Evolutionary conservation across 352 stramenopile species (phyloP).

Genomic region (Phytophthora multivora): DNA sequence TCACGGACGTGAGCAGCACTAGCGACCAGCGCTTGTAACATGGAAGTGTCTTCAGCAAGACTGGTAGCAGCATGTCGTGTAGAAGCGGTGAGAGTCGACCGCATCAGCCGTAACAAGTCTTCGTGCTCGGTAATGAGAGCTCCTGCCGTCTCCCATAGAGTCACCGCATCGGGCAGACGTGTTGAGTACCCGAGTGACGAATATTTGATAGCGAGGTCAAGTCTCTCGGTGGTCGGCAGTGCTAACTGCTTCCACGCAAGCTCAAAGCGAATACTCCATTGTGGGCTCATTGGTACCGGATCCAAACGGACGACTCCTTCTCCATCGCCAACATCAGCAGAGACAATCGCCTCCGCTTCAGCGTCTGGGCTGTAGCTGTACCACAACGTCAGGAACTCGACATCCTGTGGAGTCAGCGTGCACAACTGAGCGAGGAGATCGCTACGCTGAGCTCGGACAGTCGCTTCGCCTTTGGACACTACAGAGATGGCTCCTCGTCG

Average conservation of each 20-base stretch:
- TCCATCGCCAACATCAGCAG: slow-evolving; percentile 11
- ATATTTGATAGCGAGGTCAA: slow-evolving; percentile 84
- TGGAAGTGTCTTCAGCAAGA: slow-evolving; percentile 38
- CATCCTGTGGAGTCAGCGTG: slow-evolving; percentile 52
- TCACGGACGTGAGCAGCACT: slow-evolving; percentile 47
- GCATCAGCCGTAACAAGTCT: slow-evolving; percentile 51
- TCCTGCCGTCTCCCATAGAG: slow-evolving; percentile 61
- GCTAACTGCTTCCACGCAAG: slow-evolving; percentile 68
- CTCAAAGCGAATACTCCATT: slow-evolving; percentile 70
- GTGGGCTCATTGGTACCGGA: slow-evolving; percentile 63
- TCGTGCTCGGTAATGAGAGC: slow-evolving; percentile 65
- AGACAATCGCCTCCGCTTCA: slow-evolving; percentile 28
- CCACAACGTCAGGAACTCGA: slow-evolving; percentile 73
- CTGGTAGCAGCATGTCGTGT: slow-evolving; percentile 4
- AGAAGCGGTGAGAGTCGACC: slow-evolving; percentile 11
- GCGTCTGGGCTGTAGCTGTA: slow-evolving; percentile 54
- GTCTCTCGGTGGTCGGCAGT: slow-evolving; percentile 58
- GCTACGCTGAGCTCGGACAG: slow-evolving; percentile 40
- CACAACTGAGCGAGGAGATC: slow-evolving; percentile 55
- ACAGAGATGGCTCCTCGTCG: slow-evolving; percentile 56
- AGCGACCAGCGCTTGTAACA: slow-evolving; percentile 59
- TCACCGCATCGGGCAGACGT: slow-evolving; percentile 60
- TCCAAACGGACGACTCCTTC: slow-evolving; percentile 38
- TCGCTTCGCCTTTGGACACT: slow-evolving; percentile 45
- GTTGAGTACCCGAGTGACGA: slow-evolving; percentile 58